phyloP scores from a whole-genome alignment of 306 rosid genomes.

The Carpinus fangiana region DNA sequence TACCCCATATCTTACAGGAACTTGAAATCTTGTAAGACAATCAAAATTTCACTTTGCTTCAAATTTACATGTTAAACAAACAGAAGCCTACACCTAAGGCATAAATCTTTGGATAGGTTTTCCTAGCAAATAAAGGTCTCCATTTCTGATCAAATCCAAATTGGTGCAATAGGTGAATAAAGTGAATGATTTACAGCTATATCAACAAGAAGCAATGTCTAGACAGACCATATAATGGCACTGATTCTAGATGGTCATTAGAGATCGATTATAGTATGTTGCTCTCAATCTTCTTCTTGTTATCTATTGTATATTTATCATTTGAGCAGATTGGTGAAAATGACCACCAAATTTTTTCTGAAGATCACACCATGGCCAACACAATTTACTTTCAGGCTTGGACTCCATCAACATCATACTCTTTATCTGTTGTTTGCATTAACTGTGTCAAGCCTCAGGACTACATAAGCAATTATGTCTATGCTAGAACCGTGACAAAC shows the following conservation, averaged over 20 bases:
- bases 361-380: slow-evolving; percentile 1
- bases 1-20: neutral
- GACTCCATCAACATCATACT: neutral
- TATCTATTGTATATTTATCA: neutral
- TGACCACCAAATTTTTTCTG: neutral
- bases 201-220: neutral
- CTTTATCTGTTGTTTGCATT: neutral
- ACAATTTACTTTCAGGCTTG: neutral
- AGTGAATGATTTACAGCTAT: neutral
- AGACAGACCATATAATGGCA: neutral
- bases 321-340: neutral
- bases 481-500: neutral
- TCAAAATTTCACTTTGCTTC: neutral
- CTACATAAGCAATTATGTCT: neutral
- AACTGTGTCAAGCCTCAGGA: neutral
- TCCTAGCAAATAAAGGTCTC: neutral
- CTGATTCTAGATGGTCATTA: neutral
- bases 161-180: neutral
- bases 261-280: neutral
- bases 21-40: neutral
- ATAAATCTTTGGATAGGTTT: neutral
- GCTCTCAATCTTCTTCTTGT: neutral
- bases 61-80: neutral
- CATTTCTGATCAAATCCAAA: neutral
- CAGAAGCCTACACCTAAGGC: neutral